These are phyloP conservation scores for Dioscorea cayenensis DNA, from an alignment of 116 monocot species.

Conservation along the genomic window DNA sequence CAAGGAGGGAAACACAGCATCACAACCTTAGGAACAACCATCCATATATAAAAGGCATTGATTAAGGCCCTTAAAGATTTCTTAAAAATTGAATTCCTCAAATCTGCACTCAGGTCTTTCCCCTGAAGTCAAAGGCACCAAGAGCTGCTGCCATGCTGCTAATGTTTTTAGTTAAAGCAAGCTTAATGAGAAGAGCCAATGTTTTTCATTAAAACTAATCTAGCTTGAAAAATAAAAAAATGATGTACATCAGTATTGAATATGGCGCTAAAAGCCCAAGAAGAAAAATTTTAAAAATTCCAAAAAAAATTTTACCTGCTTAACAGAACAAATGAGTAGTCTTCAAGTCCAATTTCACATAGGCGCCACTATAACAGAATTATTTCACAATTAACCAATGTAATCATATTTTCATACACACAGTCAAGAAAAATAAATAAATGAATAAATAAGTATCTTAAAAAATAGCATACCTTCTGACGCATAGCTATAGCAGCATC, in stretches of 20 bases:
- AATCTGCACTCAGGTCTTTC: no score
- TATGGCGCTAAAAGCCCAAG: no score
- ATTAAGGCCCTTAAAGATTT: not conserved
- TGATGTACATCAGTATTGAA: no score
- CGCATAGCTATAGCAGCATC: conserved; percentile 96
- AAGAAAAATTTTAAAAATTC: conserved; percentile 1
- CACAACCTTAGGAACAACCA: no score
- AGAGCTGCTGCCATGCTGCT: not conserved
- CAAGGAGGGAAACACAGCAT: no score
- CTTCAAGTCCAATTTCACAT: conserved; percentile 92
- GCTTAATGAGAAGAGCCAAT: not conserved
- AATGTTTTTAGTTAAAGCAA: not conserved
- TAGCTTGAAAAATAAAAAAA: not conserved
- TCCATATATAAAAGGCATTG: not conserved
- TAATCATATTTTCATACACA: not conserved
- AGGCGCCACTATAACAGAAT: conserved; percentile 70
- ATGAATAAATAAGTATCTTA: not conserved
- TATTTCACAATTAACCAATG: not conserved
- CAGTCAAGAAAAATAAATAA: not conserved
- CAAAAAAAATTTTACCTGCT: conserved; percentile 50
- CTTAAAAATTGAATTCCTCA: not conserved
- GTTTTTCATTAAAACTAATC: not conserved
- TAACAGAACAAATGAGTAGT: conserved; percentile 89
- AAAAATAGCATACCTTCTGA: conserved; percentile 53
- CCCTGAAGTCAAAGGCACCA: not conserved